phyloP scores from a whole-genome alignment of 202 grass and related monocot species.

The Sporobolus alterniflorus region DNA sequence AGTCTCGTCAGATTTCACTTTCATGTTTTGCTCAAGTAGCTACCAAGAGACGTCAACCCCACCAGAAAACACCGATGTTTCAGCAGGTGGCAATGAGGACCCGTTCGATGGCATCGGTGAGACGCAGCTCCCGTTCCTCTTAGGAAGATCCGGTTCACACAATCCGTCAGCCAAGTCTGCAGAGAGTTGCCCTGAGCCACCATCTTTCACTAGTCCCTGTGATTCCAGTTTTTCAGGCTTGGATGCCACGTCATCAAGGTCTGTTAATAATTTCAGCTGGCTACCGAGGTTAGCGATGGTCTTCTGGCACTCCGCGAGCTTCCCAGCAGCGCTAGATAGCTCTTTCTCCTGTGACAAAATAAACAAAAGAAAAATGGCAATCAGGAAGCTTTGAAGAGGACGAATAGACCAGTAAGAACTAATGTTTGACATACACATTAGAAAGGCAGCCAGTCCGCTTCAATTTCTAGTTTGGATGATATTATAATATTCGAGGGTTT shows the following conservation, averaged over 20 bases:
- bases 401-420: background rate
- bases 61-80: conserved; percentile 8
- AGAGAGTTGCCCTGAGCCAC: background rate
- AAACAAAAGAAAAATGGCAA: conserved; percentile 1
- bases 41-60: conserved; percentile 32
- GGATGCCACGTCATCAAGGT: conserved; percentile 37
- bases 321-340: conserved; percentile 62
- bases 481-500: background rate
- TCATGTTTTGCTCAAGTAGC: conserved; percentile 50
- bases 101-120: background rate
- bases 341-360: conserved; percentile 69
- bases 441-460: background rate
- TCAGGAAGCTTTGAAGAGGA: background rate
- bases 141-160: conserved; percentile 14
- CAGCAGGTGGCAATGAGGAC: background rate
- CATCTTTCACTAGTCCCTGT: conserved; percentile 42
- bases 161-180: background rate
- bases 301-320: conserved; percentile 87
- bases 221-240: conserved; percentile 43
- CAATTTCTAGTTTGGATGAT: background rate
- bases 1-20: conserved; percentile 25
- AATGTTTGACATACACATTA: conserved; percentile 21
- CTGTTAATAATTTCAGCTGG: conserved; percentile 84
- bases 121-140: conserved; percentile 26
- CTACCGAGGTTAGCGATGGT: conserved; percentile 85